phyloP scores from a whole-genome alignment of 192 early-diverging fungal species.

The Martensiomyces pterosporus region DNA sequence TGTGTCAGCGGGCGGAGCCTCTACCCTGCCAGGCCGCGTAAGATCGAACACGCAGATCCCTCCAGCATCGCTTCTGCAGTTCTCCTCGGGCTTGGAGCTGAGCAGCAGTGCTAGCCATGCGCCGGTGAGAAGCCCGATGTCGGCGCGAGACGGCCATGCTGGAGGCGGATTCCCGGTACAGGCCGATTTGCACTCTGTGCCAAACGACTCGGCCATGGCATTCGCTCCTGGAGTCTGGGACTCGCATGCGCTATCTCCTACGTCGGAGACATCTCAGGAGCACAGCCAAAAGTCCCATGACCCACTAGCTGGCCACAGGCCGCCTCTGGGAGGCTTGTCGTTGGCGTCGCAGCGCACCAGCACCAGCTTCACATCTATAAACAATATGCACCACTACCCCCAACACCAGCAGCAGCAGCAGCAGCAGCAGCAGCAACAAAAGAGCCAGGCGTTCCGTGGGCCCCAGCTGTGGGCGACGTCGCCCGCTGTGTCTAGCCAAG shows the following conservation, averaged over 20 bases:
- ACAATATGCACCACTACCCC: not conserved
- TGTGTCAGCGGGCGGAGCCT: not conserved
- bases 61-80: not conserved
- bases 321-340: not conserved
- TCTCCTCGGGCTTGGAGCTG: not conserved
- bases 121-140: conserved; percentile 22
- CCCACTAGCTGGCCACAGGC: no score
- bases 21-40: not conserved
- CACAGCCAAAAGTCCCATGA: no score
- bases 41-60: not conserved
- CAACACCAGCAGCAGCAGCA: conserved; percentile 9
- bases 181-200: conserved; percentile 9
- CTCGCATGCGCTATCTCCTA: conserved; percentile 7
- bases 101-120: not conserved
- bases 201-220: conserved; percentile 4
- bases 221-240: conserved; percentile 31
- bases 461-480: conserved; percentile 9
- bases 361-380: not conserved
- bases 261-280: no score
- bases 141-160: conserved; percentile 5
- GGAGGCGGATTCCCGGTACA: conserved; percentile 7
- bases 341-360: not conserved
- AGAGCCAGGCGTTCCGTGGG: conserved; percentile 12
- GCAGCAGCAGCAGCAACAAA: conserved; percentile 17
- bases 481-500: not conserved